phyloP scores from a whole-genome alignment of 2,329 filamentous ascomycete genomes.

The Neonectria neomacrospora region DNA sequence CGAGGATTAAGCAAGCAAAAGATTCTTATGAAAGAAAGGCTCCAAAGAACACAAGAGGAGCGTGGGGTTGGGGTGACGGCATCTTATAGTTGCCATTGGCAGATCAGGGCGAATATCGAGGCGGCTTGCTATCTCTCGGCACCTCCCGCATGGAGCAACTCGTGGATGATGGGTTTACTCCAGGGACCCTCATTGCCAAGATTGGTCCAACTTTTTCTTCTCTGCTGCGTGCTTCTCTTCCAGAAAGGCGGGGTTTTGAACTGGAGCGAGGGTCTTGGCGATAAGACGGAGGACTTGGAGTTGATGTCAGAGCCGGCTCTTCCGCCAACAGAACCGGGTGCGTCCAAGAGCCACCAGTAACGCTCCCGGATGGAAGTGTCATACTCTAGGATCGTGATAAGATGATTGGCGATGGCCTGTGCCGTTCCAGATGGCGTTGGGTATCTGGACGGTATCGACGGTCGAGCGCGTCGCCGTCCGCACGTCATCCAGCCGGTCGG shows the following conservation, averaged over 20 bases:
- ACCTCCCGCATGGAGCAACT: slow-evolving; percentile 20
- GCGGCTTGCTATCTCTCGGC: slow-evolving; percentile 23
- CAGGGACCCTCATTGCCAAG: slow-evolving; percentile 42
- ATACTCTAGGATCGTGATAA: slow-evolving; percentile 3
- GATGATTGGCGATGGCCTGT: slow-evolving; percentile 26
- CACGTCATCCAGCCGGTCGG: slow-evolving; percentile 39
- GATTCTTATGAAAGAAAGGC: slow-evolving; percentile 28
- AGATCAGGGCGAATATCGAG: slow-evolving; percentile 12
- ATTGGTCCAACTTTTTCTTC: slow-evolving; percentile 40
- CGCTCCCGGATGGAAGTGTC: slow-evolving; percentile 22
- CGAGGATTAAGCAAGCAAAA: slow-evolving; percentile 30
- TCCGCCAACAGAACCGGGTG: slow-evolving; percentile 30
- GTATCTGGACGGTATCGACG: slow-evolving; percentile 26
- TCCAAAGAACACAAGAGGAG: slow-evolving; percentile 21
- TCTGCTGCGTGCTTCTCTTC: slow-evolving; percentile 35
- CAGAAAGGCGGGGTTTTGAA: slow-evolving; percentile 39
- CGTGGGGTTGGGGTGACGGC: slow-evolving; percentile 33
- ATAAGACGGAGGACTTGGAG: slow-evolving; percentile 36
- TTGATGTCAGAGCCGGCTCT: slow-evolving; percentile 36
- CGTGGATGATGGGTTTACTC: slow-evolving; percentile 18
- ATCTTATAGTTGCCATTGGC: slow-evolving; percentile 39
- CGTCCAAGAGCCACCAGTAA: slow-evolving; percentile 30
- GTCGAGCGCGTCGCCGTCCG: slow-evolving; percentile 28
- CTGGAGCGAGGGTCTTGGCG: slow-evolving; percentile 41
- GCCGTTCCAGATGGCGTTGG: slow-evolving; percentile 34